Conservation (phyloP, 129 eudicot species). For the Helianthus annuus region HanXRQr2.0-SUNRISE NC_035440.2:1686415-1686914, state of each 20-base stretch:
- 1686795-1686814: slow-evolving; percentile 14
- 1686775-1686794: slow-evolving; percentile 56
- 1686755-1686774: slow-evolving; percentile 90
- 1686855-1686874: not conserved
- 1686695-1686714: slow-evolving; percentile 94
- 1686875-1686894: not conserved
- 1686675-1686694: slow-evolving; percentile 98
- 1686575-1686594: no score
- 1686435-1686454: no score
- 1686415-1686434: no score
- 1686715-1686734: slow-evolving; percentile 99
- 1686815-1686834: slow-evolving; percentile 11
- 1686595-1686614: not conserved
- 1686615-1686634: slow-evolving; percentile 99
- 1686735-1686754: slow-evolving; percentile 94
- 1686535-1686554: no score
- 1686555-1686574: no score
- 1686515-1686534: no score
- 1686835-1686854: slow-evolving; percentile 14
- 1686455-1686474: no score
- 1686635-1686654: slow-evolving; percentile 94
- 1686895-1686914: not conserved
- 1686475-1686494: no score
- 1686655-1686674: slow-evolving; percentile 92
- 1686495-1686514: no score